Conservation (phyloP, 2,329 filamentous ascomycete species). For the Pseudocercospora pini-densiflorae region DNA sequence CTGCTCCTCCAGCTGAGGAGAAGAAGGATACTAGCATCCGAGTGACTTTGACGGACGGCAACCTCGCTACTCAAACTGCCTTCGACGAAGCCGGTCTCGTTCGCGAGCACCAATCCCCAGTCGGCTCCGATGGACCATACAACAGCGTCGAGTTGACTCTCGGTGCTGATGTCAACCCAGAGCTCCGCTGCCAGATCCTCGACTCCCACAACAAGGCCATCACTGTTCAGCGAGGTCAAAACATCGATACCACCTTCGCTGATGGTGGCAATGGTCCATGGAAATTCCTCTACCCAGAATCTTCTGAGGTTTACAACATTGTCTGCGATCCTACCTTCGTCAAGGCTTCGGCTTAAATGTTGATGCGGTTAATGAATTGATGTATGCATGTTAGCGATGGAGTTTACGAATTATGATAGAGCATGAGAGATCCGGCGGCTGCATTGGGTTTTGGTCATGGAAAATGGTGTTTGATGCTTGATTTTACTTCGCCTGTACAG, state of each 20-base stretch:
- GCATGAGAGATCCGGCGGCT: not conserved
- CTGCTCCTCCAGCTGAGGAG: conserved; percentile 3
- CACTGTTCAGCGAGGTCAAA: conserved; percentile 14
- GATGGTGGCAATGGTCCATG: conserved; percentile 18
- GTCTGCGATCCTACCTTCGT: conserved; percentile 14
- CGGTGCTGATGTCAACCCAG: conserved; percentile 17
- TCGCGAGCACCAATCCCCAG: conserved; percentile 12
- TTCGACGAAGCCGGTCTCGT: conserved; percentile 19
- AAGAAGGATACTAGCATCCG: conserved; percentile 10
- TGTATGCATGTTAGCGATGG: not conserved
- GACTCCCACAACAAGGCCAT: conserved; percentile 14
- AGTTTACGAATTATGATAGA: not conserved
- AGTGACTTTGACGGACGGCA: conserved; percentile 19
- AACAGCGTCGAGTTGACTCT: conserved; percentile 17
- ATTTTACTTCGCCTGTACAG: not conserved
- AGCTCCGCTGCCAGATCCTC: conserved; percentile 22
- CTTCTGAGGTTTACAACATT: conserved; percentile 18
- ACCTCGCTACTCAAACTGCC: conserved; percentile 19
- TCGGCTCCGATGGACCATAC: conserved; percentile 17
- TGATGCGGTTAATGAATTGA: not conserved
- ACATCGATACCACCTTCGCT: conserved; percentile 23
- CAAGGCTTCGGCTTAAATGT: not conserved
- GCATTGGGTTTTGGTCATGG: not conserved
- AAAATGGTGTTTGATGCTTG: not conserved
- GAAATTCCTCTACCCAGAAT: conserved; percentile 18